These are phyloP conservation scores for Nyctanthes arbortristis DNA, from an alignment of 257 asterid genomes.

Conservation along the genomic window DNA sequence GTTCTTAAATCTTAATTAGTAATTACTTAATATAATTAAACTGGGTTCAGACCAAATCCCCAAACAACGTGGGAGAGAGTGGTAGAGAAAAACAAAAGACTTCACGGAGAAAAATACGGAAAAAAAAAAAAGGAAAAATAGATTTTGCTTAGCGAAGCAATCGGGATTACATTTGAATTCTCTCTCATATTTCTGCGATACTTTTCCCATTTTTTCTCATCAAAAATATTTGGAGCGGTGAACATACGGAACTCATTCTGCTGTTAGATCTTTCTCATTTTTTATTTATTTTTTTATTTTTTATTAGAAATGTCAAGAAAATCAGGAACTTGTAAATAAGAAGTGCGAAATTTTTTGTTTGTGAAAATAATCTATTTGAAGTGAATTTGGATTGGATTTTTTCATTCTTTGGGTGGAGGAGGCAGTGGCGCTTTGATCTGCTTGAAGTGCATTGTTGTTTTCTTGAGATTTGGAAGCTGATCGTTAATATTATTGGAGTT, in stretches of 20 bases:
- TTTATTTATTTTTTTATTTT: slow-evolving; percentile 7
- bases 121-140: slow-evolving; percentile 6
- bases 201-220: slow-evolving; percentile 25
- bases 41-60: slow-evolving; percentile 58
- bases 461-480: slow-evolving; percentile 34
- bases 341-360: slow-evolving; percentile 24
- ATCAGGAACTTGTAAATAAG: slow-evolving; percentile 30
- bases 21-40: slow-evolving; percentile 11
- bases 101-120: slow-evolving; percentile 21
- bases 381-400: slow-evolving; percentile 30
- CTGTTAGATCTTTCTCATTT: slow-evolving; percentile 46
- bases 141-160: slow-evolving; percentile 30
- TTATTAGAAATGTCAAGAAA: slow-evolving; percentile 13
- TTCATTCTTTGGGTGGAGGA: slow-evolving; percentile 12
- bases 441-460: slow-evolving; percentile 15
- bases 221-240: slow-evolving; percentile 36
- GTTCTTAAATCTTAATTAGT: slow-evolving; percentile 16
- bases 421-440: slow-evolving; percentile 41
- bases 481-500: slow-evolving; percentile 39
- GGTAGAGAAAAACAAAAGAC: slow-evolving; percentile 26
- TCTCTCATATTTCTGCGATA: slow-evolving; percentile 24
- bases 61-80: slow-evolving; percentile 54
- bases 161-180: slow-evolving; percentile 23
- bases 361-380: slow-evolving; percentile 25
- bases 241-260: slow-evolving; percentile 30